These are phyloP conservation scores for Coemansia sp. DNA, from an alignment of 192 early-diverging fungal genomes.

Conservation along the genomic window DNA sequence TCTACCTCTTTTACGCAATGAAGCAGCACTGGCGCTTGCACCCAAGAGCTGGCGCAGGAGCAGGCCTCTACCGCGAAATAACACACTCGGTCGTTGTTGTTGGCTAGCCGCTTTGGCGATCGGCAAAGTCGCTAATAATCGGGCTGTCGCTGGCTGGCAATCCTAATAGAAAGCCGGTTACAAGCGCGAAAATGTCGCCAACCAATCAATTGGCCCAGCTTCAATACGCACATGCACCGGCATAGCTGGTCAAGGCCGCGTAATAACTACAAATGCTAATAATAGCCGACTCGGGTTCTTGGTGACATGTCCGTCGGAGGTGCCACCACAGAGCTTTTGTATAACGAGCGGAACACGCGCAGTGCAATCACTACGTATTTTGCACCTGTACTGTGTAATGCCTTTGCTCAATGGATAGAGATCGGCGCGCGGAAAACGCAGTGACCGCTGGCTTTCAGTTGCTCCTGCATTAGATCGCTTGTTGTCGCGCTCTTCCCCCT, in stretches of 20 bases:
- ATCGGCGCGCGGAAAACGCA: background rate
- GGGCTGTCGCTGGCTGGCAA: no score
- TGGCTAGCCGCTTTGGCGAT: no score
- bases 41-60: no score
- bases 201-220: background rate
- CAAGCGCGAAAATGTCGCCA: background rate
- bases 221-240: background rate
- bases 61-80: no score
- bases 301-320: background rate
- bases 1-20: no score
- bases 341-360: background rate
- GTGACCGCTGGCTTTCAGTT: background rate
- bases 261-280: background rate
- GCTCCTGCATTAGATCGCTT: background rate
- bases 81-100: no score
- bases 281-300: slow-evolving; percentile 18
- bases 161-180: no score
- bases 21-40: no score
- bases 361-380: no score
- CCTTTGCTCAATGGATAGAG: background rate
- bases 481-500: background rate
- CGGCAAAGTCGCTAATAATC: no score
- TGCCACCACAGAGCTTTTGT: background rate
- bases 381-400: background rate
- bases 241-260: background rate